phyloP scores from a whole-genome alignment of 805 yeast genomes.

The Ogataea trehaloabstinens region DNA sequence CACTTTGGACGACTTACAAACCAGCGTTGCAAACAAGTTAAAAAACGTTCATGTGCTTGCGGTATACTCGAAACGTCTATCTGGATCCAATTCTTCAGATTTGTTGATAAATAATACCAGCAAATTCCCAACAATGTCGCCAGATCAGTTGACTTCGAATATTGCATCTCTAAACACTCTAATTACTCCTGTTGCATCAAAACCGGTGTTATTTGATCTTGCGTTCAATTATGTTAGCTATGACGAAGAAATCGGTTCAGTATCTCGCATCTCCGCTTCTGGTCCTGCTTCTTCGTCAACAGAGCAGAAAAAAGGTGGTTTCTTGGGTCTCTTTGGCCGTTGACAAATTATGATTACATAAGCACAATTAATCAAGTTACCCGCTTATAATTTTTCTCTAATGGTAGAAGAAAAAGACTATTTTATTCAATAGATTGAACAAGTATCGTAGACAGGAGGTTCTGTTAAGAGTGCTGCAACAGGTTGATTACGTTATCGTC shows the following conservation, averaged over 20 bases:
- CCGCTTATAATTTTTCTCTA: neutral
- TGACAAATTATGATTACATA: neutral
- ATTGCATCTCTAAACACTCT: conserved; percentile 30
- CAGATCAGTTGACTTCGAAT: conserved; percentile 29
- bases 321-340: conserved; percentile 73
- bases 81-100: conserved; percentile 11
- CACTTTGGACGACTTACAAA: conserved; percentile 28
- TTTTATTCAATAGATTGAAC: too few species aligned
- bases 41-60: conserved; percentile 46
- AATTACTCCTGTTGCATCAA: conserved; percentile 65
- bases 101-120: conserved; percentile 29
- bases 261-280: conserved; percentile 1
- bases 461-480: too few species aligned
- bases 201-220: conserved; percentile 89
- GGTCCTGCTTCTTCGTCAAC: neutral
- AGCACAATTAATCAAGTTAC: too few species aligned
- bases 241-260: conserved; percentile 26
- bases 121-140: conserved; percentile 29
- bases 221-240: conserved; percentile 80
- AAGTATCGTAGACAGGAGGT: too few species aligned
- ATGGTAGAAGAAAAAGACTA: too few species aligned
- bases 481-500: too few species aligned
- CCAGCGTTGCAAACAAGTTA: conserved; percentile 17
- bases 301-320: conserved; percentile 53
- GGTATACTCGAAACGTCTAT: conserved; percentile 38